A percentile compares a stretch with the other conserved stretches of the same genome.
Conservation (phyloP, 805 yeast genomes). For the Kodamaea lidongshanica region DNA sequence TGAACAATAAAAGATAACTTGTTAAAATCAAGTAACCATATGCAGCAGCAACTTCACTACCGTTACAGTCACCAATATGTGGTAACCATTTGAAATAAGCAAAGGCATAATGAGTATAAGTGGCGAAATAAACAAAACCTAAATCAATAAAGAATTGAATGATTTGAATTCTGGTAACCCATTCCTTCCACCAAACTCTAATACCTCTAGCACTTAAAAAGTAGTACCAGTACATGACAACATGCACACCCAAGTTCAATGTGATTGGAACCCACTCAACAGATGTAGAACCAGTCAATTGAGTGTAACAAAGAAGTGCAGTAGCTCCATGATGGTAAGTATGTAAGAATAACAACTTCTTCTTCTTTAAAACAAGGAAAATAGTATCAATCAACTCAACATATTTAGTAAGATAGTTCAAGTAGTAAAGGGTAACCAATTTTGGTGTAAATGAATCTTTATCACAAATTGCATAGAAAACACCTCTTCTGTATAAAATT, state of each 20-base stretch:
- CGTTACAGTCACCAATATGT: conserved; percentile 74
- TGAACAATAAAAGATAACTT: conserved; percentile 82
- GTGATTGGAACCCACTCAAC: conserved; percentile 94
- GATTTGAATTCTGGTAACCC: conserved; percentile 96
- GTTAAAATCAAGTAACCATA: conserved; percentile 85
- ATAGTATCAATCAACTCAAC: conserved; percentile 87
- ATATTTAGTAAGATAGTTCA: conserved; percentile 87
- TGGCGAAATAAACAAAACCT: conserved; percentile 86
- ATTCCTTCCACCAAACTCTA: conserved; percentile 98
- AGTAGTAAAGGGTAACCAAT: conserved; percentile 77
- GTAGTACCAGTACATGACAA: conserved; percentile 97
- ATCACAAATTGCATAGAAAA: conserved; percentile 79
- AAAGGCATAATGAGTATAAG: conserved; percentile 81
- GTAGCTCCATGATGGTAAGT: conserved; percentile 99
- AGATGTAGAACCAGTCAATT: conserved; percentile 81
- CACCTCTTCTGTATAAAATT: conserved; percentile 63
- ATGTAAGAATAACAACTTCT: conserved; percentile 86
- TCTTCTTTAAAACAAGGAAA: conserved; percentile 85
- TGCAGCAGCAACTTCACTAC: conserved; percentile 88
- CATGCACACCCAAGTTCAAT: conserved; percentile 87
- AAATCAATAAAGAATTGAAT: conserved; percentile 87
- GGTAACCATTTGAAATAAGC: conserved; percentile 63
- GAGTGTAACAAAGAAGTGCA: conserved; percentile 89
- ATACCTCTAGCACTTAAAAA: conserved; percentile 88
- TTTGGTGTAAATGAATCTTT: conserved; percentile 74